Evolutionary conservation across 345 rosid genomes (phyloP).

Genomic region (Melaleuca alternifolia): DNA sequence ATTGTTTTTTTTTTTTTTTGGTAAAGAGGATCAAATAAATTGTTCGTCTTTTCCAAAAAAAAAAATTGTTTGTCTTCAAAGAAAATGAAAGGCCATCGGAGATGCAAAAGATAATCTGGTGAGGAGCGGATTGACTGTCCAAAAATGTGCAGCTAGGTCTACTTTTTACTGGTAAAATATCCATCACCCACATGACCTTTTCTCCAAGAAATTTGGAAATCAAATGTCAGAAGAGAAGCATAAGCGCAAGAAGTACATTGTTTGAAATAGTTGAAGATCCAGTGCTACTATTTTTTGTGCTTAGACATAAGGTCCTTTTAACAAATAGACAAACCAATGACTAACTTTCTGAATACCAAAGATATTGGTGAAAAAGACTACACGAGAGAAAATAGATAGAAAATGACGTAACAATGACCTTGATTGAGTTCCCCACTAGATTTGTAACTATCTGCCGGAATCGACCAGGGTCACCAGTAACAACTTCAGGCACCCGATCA

Average conservation of each 20-base stretch:
- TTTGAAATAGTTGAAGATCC: background rate
- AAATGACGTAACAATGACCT: slow-evolving; percentile 36
- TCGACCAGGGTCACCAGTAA: slow-evolving; percentile 80
- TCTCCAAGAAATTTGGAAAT: background rate
- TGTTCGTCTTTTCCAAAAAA: too few species aligned
- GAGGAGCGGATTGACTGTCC: background rate
- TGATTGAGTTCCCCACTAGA: slow-evolving; percentile 92
- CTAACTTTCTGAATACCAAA: background rate
- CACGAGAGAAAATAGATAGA: background rate
- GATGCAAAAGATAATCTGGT: background rate
- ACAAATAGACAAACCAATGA: background rate
- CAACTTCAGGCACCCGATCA: slow-evolving; percentile 61
- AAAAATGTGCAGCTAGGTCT: background rate
- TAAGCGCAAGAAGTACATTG: background rate
- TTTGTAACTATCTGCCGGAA: slow-evolving; percentile 85
- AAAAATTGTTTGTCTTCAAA: background rate
- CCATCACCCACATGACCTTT: background rate
- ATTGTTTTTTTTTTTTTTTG: background rate
- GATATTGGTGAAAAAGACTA: background rate
- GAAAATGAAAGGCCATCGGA: background rate
- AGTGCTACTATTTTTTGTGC: background rate
- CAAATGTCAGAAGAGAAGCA: background rate
- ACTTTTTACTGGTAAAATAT: background rate
- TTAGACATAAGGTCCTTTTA: background rate
- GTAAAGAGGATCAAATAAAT: background rate